A percentile compares a stretch with the other conserved stretches of the same genome.
Conservation (phyloP, 208 protist genomes). For the Angomonas deanei region DNA sequence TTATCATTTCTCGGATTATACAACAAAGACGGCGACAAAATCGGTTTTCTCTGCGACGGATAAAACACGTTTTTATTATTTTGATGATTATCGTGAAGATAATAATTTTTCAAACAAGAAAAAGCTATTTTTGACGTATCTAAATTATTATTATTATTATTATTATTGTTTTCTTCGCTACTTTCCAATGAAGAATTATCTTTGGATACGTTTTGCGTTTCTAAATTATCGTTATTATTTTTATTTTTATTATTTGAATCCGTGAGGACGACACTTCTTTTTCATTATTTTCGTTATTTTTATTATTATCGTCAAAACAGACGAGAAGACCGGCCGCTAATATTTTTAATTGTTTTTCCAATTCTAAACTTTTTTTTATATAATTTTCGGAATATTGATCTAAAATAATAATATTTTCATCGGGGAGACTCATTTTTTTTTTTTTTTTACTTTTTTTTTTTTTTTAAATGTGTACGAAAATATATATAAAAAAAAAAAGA, state of each 20-base stretch:
- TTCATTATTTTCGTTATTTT: slow-evolving; percentile 3
- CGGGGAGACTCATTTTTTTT: background rate
- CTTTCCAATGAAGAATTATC: no score
- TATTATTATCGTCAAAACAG: background rate
- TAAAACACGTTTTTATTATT: no score
- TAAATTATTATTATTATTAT: slow-evolving; percentile 6
- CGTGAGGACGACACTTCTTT: background rate
- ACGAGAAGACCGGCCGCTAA: background rate
- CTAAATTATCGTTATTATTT: background rate
- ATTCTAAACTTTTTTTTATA: background rate
- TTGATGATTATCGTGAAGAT: no score
- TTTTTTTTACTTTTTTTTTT: background rate
- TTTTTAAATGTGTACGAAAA: background rate
- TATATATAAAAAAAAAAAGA: slow-evolving; percentile 8
- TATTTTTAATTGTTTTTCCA: background rate
- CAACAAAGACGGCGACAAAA: no score
- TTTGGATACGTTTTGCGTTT: background rate
- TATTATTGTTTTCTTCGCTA: background rate
- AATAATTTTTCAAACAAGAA: no score
- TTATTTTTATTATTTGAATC: slow-evolving; percentile 3
- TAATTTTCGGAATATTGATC: background rate
- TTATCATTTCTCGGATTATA: no score
- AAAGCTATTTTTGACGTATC: no score
- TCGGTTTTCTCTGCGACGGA: no score
- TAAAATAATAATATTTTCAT: background rate